Conservation (phyloP, 176 grass and related monocot genomes). For the Aegilops sharonensis region DNA sequence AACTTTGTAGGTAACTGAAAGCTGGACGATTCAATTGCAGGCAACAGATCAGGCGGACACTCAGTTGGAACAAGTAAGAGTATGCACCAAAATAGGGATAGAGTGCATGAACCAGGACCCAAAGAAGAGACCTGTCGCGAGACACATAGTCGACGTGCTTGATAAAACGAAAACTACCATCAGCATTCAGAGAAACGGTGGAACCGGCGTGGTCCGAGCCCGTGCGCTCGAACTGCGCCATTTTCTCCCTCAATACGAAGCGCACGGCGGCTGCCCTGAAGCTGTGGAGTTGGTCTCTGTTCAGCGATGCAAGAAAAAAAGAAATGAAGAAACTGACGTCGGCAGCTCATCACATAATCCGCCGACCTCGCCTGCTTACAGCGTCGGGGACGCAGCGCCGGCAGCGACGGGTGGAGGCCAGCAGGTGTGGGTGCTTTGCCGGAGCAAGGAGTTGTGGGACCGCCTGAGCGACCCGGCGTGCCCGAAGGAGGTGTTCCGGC, state of each 20-base stretch:
- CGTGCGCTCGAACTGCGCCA: too few relatives aligned
- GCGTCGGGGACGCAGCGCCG: neutral
- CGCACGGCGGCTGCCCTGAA: too few relatives aligned
- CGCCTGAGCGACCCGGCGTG: conserved; percentile 28
- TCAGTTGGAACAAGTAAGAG: neutral
- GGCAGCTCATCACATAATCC: too few relatives aligned
- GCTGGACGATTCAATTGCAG: neutral
- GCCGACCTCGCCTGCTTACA: too few relatives aligned
- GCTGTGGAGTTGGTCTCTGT: too few relatives aligned
- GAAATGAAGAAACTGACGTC: too few relatives aligned
- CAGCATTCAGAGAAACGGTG: neutral
- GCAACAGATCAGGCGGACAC: neutral
- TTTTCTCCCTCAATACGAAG: too few relatives aligned
- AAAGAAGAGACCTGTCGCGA: neutral
- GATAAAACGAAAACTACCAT: neutral
- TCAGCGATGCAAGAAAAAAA: too few relatives aligned
- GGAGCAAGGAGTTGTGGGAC: conserved; percentile 68
- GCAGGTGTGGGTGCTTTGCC: conserved; percentile 49
- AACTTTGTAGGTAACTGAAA: neutral
- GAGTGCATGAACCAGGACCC: neutral
- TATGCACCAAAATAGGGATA: neutral
- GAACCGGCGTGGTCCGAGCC: too few relatives aligned
- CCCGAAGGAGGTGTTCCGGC: conserved; percentile 50
- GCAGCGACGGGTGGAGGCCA: neutral
- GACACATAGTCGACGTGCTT: neutral